These are phyloP conservation scores for Solanum dulcamara DNA, from an alignment of 257 asterid genomes.

Conservation along the genomic window DNA sequence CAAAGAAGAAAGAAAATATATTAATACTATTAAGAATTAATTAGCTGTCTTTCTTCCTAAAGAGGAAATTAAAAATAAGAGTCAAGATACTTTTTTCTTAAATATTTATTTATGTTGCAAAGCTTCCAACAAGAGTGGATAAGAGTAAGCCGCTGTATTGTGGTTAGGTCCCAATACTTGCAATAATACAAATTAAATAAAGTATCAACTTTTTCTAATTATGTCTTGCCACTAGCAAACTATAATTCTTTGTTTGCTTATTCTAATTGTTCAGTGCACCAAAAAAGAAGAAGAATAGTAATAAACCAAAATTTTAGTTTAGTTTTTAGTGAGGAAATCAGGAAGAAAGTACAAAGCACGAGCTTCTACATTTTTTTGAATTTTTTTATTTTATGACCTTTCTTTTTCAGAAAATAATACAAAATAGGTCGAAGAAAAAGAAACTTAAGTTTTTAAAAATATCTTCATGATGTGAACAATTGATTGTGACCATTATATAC, in stretches of 20 bases:
- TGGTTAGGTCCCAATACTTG: slow-evolving; percentile 3
- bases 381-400: not conserved
- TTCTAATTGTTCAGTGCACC: not conserved
- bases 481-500: not conserved
- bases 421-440: not conserved
- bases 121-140: slow-evolving; percentile 18
- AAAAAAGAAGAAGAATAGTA: not conserved
- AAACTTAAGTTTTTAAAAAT: not conserved
- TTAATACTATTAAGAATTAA: not conserved
- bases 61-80: not conserved
- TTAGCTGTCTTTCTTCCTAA: not conserved
- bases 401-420: not conserved
- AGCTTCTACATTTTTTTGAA: not conserved
- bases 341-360: not conserved
- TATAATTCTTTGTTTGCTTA: not conserved
- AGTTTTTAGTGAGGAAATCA: not conserved
- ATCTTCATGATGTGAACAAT: not conserved
- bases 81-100: not conserved
- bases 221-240: not conserved
- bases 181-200: not conserved
- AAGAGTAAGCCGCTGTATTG: slow-evolving; percentile 20
- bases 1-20: not conserved
- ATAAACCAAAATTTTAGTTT: not conserved
- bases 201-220: not conserved
- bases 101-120: not conserved